These are phyloP conservation scores for Laburnicola sp. DNA, from an alignment of 2,329 filamentous ascomycete species.

Conservation along the genomic window DNA sequence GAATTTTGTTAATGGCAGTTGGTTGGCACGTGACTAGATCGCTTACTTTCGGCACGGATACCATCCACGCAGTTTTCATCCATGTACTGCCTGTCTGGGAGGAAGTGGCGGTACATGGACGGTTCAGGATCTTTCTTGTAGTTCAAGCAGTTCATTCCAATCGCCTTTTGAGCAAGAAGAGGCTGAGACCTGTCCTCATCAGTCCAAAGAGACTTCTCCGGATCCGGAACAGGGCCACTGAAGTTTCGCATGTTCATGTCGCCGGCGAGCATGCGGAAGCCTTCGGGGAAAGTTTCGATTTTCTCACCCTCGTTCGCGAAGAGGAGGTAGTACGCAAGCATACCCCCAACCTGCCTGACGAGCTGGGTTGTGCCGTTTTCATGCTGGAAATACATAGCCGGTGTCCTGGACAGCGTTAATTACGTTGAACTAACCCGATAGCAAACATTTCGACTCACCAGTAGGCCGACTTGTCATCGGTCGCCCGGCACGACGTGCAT, in stretches of 20 bases:
- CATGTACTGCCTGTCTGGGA: conserved; percentile 78
- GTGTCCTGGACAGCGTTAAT: conserved; percentile 51
- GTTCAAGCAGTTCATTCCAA: conserved; percentile 96
- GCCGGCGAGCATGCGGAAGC: conserved; percentile 72
- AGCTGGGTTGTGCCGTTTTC: conserved; percentile 65
- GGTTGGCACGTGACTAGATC: background rate
- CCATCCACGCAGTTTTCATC: conserved; percentile 83
- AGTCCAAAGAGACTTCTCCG: conserved; percentile 72
- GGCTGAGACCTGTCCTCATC: conserved; percentile 66
- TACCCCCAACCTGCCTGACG: conserved; percentile 61
- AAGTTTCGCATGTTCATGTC: conserved; percentile 62
- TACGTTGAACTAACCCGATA: background rate
- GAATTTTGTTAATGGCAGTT: background rate
- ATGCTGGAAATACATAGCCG: conserved; percentile 69
- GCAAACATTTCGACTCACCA: conserved; percentile 28
- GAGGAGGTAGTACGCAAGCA: conserved; percentile 74
- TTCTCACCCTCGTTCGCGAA: conserved; percentile 59
- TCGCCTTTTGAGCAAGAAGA: conserved; percentile 73
- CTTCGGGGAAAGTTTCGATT: conserved; percentile 70
- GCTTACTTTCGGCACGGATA: conserved; percentile 62
- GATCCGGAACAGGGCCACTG: conserved; percentile 61
- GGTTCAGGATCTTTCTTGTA: conserved; percentile 68
- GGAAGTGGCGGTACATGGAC: conserved; percentile 76
- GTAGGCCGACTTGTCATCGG: conserved; percentile 48
- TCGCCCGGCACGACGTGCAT: conserved; percentile 68